Evolutionary conservation across 1,284 basidiomycete species (phyloP), one percentile per base, ranked within the genome.

Genomic region (Rhodotorula sp.): DNA sequence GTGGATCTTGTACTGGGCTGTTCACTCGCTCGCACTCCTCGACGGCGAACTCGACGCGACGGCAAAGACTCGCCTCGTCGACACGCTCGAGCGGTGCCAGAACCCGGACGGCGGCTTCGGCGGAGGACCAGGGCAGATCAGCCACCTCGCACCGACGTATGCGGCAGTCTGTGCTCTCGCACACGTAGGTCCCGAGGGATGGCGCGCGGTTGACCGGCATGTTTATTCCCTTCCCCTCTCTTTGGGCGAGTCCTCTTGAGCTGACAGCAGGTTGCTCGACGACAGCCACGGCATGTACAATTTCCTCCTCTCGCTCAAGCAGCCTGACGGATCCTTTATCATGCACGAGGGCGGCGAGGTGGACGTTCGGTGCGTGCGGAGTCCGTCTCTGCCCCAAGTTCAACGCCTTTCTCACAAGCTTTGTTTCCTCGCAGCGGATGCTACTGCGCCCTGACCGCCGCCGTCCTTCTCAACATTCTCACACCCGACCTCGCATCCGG

Each of bases 301-400:
- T 7, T 98, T 94, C 82, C 94, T 98, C 81, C 86, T 95, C 86
- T 88, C 90, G 1, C 83, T 98, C 70, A 99, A 99, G 80, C 90
- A 93, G 75, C 86, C 89, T 1, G 94, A 99, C 78, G 96, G 96
- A 0, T 94, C 93, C 0, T 99, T 98, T 80, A 84, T 91, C 34
- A 95, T 99, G 22, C 87, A 92, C 30, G 84, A 87, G 60, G 86
- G 91, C 55, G 92, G 89, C 37, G 95, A 99, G 80, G 89, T 98
- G 16, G 96, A 99, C 77, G 92, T 97, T 34, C 86, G 92, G 89
- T 90, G 74, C 65, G 86, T 80, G 15, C 18, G 61, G 53, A 6
- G 34, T 48, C n/a, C 67, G 52, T 54, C 26, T 24, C 47, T 30
- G 10, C 4, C n/a, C n/a, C n/a, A n/a, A n/a, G n/a, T n/a, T n/a